Evolutionary conservation across 1,284 basidiomycete genomes (phyloP).

Genomic region (Cystobasidiaceae sp.): DNA sequence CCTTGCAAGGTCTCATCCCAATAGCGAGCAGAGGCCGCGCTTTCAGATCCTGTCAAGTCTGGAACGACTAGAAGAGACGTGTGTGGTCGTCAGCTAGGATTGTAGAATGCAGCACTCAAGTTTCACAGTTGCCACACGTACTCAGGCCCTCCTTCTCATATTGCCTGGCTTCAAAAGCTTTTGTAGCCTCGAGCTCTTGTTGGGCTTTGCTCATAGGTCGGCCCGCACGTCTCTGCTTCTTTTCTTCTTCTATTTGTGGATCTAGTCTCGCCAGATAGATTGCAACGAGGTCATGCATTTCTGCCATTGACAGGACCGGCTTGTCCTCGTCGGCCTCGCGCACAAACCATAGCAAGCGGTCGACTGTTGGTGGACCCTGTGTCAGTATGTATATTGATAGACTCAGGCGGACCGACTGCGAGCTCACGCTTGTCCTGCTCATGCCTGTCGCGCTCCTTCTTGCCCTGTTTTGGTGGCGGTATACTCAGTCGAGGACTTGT

Average conservation of each 20-base stretch:
- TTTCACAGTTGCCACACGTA: not conserved
- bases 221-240: conserved; percentile 12
- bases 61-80: conserved; percentile 11
- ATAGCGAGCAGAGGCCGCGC: conserved; percentile 16
- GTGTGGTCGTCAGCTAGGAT: not conserved
- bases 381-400: no score
- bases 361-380: not conserved
- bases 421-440: conserved; percentile 23
- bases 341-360: conserved; percentile 25
- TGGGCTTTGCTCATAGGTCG: conserved; percentile 25
- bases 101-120: not conserved
- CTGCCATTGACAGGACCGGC: not conserved
- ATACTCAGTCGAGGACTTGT: not conserved
- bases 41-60: conserved; percentile 3
- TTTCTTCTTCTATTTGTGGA: conserved; percentile 1
- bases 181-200: conserved; percentile 19
- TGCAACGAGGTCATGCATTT: conserved; percentile 10
- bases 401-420: not conserved
- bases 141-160: conserved; percentile 25
- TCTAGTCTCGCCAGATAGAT: conserved; percentile 1
- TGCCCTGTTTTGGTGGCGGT: not conserved
- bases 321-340: not conserved
- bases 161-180: conserved; percentile 6
- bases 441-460: conserved; percentile 10
- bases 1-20: conserved; percentile 15